Base-by-base conservation (phyloP, 306 rosid genomes). In the Benincasa hispida region DNA sequence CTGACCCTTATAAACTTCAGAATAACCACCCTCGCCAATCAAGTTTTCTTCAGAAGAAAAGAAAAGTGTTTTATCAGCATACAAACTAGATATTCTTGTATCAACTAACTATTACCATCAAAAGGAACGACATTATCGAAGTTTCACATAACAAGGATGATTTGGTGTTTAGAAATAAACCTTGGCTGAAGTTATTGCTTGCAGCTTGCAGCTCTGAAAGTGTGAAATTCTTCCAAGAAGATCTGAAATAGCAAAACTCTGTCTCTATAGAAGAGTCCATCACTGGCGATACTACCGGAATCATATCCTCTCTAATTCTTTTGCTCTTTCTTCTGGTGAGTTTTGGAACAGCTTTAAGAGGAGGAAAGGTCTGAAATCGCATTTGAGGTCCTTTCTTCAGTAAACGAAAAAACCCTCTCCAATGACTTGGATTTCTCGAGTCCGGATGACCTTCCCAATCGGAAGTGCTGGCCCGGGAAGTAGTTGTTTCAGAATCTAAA, bases 11-110 rank as follows among this genome's bases (percentile, higher is more conserved):
- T 88, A 95, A 70, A 95, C 99, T 80, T 92, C 91, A 56, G 99
- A 97, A 85, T 92, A 95, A 63, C 99, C 99, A 84, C 99, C 98
- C 87, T 92, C 92, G n/a, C 99, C 99, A 78, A 95, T 89, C 88
- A 95, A 78, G 57, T 84, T 87, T 51, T 84, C 99, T 93, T 79
- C n/a, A 73, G 54, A 34, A 76, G 37, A 32, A 51, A 78, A 21
- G 81, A 2, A 32, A 48, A 28, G 48, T 75, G 37, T 41, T 66
- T 65, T 77, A 77, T 79, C 78, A 89, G 85, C 76, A 77, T 53
- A 78, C 53, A 6, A 73, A 74, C 32, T 51, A 27, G 54, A 77
- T 18, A 77, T 18, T 18, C 25, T 12, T 72, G 45, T 15, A 59
- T 41, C 41, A 42, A 24, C 24, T 5, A 39, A 59, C 32, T 59